A percentile compares a stretch with the other conserved stretches of the same genome.
These are phyloP conservation scores for Lepidium sativum DNA, from an alignment of 345 rosid species.

Conservation along the genomic window DNA sequence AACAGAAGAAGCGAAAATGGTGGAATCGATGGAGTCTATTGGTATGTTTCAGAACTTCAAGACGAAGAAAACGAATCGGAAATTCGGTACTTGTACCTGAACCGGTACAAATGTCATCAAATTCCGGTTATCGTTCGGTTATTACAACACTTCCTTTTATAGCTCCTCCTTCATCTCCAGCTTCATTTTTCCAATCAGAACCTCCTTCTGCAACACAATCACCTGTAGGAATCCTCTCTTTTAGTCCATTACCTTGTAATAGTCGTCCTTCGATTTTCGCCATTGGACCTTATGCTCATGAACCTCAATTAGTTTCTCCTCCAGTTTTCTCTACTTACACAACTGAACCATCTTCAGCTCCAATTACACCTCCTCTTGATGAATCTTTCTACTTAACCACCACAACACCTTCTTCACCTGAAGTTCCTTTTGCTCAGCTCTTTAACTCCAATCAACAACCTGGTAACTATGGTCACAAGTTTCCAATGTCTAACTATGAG, in stretches of 20 bases:
- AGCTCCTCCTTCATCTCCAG: slow-evolving; percentile 98
- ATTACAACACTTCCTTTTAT: slow-evolving; percentile 49
- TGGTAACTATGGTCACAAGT: slow-evolving; percentile 34
- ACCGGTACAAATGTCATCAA: slow-evolving; percentile 12
- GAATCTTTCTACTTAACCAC: slow-evolving; percentile 63
- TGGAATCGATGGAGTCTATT: slow-evolving; percentile 51
- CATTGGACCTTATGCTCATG: slow-evolving; percentile 89
- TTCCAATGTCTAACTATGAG: slow-evolving; percentile 51
- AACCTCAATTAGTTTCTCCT: slow-evolving; percentile 87
- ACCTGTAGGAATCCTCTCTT: slow-evolving; percentile 58
- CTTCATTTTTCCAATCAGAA: slow-evolving; percentile 86
- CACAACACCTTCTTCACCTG: slow-evolving; percentile 84
- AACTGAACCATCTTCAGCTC: slow-evolving; percentile 98
- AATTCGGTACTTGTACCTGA: slow-evolving; percentile 60
- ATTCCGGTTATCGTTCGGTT: slow-evolving; percentile 32
- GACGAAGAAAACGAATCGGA: slow-evolving; percentile 55
- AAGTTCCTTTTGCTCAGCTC: slow-evolving; percentile 91
- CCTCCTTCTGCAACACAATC: slow-evolving; percentile 85
- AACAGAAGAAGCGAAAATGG: slow-evolving; percentile 70
- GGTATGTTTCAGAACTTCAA: slow-evolving; percentile 72
- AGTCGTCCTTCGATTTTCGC: slow-evolving; percentile 86
- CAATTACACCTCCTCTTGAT: slow-evolving; percentile 76
- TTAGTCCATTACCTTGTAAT: slow-evolving; percentile 45
- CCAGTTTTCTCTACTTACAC: slow-evolving; percentile 87
- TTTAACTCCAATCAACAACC: slow-evolving; percentile 39